Base-by-base conservation (phyloP, 192 early-diverging fungal genomes). In the Rhizoclosmatium globosum region DNA sequence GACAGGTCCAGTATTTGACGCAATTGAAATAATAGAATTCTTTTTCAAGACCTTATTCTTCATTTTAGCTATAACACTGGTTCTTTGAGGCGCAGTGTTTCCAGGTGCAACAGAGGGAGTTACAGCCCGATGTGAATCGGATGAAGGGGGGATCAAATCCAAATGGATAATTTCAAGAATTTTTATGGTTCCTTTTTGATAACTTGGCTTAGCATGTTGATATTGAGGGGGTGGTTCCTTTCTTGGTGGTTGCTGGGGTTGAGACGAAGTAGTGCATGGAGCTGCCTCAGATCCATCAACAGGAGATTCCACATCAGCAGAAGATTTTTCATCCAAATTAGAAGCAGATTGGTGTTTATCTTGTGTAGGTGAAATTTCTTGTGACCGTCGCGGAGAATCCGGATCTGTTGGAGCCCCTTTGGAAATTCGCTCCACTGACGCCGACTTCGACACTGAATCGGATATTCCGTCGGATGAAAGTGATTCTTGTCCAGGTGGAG, bases 151-250 rank as follows among this genome's bases (percentile, higher is more conserved):
- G 42, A 68, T 68, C 2, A 68, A 43, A 13, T 68, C 45, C 15
- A 68, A 17, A 15, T 68, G 66, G 44, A 68, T 46, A 7, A 68
- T 47, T 39, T 68, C 66, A 68, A 46, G 66, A n/a, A 68, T 39
- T 46, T 46, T 41, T 3, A 68, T 68, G 7, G 66, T 42, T 13
- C 66, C 66, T 13, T 17, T 68, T 47, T 68, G 15, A 19, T 42
- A n/a, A 1, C 9, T 11, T 71, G 46, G 53, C 6, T 9, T 45
- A 6, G n/a, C 53, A 19, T 4, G 47, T 56, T 31, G 46, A 31
- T 31, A 31, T 31, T 31, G 31, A 31, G 31, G 31, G 31, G 31
- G 31, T 31, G 31, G 31, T 31, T 31, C 31, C 31, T 31, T 31
- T 31, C 31, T 31, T 31, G 31, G 31, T 31, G 31, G 31, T 31